phyloP scores from a whole-genome alignment of 108 stramenopile species.

The Cyclostephanos tholiformis region DNA sequence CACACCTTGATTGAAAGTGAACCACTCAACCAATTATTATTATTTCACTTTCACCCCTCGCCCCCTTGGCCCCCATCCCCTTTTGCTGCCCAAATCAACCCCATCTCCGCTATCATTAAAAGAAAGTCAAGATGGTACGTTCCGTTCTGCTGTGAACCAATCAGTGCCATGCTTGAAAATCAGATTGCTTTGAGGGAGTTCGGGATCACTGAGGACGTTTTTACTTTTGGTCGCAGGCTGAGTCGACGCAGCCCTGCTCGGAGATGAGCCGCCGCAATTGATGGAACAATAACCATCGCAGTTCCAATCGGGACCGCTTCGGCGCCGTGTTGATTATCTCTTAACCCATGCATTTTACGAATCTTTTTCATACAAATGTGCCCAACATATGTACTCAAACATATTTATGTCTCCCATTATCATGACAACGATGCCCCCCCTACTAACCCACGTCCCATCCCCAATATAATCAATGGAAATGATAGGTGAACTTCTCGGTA shows the following conservation, averaged over 20 bases:
- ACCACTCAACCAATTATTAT: background rate
- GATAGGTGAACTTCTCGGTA: conserved; percentile 98
- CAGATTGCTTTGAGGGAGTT: background rate
- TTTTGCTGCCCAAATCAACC: background rate
- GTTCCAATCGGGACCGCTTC: background rate
- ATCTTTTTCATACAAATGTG: background rate
- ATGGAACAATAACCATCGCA: background rate
- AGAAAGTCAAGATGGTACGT: conserved; percentile 10
- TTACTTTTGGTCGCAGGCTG: background rate
- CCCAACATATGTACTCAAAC: background rate
- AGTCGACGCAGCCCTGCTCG: background rate
- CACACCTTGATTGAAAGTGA: background rate
- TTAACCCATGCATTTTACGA: background rate
- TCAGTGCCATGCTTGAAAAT: background rate
- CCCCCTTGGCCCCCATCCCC: background rate
- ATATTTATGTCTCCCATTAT: background rate
- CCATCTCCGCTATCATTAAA: background rate
- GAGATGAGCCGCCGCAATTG: background rate
- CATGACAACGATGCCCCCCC: background rate
- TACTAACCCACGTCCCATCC: background rate
- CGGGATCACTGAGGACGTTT: background rate
- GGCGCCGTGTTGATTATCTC: background rate
- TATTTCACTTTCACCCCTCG: too few relatives aligned
- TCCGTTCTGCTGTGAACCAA: background rate
- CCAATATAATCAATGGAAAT: background rate